Evolutionary conservation across 352 stramenopile genomes (phyloP), one percentile per base, ranked within the genome.

Genomic region (Pythium aquatile): DNA sequence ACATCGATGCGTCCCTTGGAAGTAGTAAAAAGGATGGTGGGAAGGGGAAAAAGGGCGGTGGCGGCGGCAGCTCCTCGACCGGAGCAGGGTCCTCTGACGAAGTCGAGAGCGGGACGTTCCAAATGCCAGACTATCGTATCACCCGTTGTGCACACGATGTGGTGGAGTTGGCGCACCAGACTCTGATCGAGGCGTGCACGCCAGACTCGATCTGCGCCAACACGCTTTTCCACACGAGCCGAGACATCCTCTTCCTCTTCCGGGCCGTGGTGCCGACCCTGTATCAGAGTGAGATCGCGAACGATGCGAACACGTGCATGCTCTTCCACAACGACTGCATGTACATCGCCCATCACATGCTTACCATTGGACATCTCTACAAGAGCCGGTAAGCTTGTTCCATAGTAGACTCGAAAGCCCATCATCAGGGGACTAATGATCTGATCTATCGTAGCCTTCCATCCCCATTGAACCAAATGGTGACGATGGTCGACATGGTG

Each of bases 311-410:
- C 17, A 73, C 73, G 1, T 85, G 79, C 58, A 92, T 93, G 84
- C 83, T 94, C 9, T 88, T 82, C 64, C 86, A 94, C 76, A 94
- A 94, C 26, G 86, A 94, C 68, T 93, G 83, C 61, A 73, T 92
- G 29, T 94, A 91, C 66, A 82, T 92, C 33, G 77, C 83, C 10
- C 76, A 90, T 17, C 84, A 95, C 69, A 92, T 92, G 84, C 67
- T 93, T 35, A 77, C 83, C 5, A 81, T 92, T 24, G 83, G 81
- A 0, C 73, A 88, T 47, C 61, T 81, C 7, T 93, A 94, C 79
- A 93, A 93, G 52, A 76, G 74, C 52, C 71, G 79, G 81, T 87
- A 73, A 13, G 75, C 62, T 59, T 65, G 24, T 49, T 17, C 33
- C 32, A 10, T 39, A 26, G 14, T 10, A 28, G 20, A 35, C 24